phyloP scores from a whole-genome alignment of 345 rosid genomes.

The Euphorbia peplus region DNA sequence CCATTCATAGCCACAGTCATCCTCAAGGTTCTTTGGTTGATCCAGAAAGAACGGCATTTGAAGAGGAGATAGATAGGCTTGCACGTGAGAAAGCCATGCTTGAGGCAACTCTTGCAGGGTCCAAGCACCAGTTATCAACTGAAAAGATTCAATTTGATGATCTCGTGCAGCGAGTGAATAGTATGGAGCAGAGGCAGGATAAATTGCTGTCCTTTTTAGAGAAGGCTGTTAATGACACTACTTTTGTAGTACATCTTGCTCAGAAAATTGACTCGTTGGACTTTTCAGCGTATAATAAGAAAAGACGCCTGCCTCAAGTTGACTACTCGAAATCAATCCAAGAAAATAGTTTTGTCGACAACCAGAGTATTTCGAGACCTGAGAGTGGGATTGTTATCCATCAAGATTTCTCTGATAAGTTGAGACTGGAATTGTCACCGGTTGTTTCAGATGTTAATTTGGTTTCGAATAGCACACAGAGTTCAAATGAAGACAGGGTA shows the following conservation, averaged over 20 bases:
- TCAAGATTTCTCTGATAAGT: slow-evolving; percentile 68
- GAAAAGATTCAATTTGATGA: slow-evolving; percentile 63
- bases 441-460: slow-evolving; percentile 79
- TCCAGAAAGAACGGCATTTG: slow-evolving; percentile 66
- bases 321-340: slow-evolving; percentile 53
- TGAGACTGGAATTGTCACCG: slow-evolving; percentile 78
- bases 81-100: slow-evolving; percentile 62
- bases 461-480: slow-evolving; percentile 72
- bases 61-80: slow-evolving; percentile 69
- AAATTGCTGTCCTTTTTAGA: slow-evolving; percentile 49
- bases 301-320: slow-evolving; percentile 66
- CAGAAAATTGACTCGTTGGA: slow-evolving; percentile 65
- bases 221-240: slow-evolving; percentile 51
- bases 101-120: slow-evolving; percentile 53
- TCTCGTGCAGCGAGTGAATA: slow-evolving; percentile 42
- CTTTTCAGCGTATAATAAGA: slow-evolving; percentile 68
- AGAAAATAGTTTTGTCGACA: slow-evolving; percentile 59
- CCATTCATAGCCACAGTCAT: slow-evolving; percentile 87
- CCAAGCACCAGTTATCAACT: slow-evolving; percentile 51
- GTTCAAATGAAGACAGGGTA: slow-evolving; percentile 67
- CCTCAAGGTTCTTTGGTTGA: slow-evolving; percentile 51
- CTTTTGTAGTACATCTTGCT: slow-evolving; percentile 57
- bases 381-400: slow-evolving; percentile 63
- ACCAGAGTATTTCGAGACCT: slow-evolving; percentile 52
- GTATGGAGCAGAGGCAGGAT: slow-evolving; percentile 69